Base-by-base conservation (phyloP, 2,329 filamentous ascomycete species). In the Arthroderma uncinatum region DNA sequence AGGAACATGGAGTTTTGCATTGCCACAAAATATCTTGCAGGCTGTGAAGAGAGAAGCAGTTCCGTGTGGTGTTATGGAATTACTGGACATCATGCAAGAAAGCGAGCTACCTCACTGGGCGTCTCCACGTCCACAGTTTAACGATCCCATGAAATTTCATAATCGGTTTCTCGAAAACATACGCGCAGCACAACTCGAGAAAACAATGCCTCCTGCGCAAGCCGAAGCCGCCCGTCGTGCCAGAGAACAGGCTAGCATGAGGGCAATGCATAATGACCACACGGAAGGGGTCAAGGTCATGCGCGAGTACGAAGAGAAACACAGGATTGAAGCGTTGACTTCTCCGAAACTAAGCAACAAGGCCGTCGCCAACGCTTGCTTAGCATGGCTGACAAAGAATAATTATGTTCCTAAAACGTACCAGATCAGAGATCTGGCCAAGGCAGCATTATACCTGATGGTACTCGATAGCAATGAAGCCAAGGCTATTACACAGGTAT, bases 11-110 rank as follows among this genome's bases (percentile, higher is more conserved):
- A 62, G 61, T n/a, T 65, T 64, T 42, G 60, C 63, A 2, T 56
- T 64, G 37, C 66, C 66, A 4, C 23, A 58, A 4, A 59, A 64
- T 9, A 60, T 67, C 40, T 37, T 59, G 55, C 53, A 59, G 7
- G 65, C 64, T 50, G 58, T 60, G 12, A 60, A 61, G n/a, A 64
- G 62, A 42, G 64, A 67, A 54, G 61, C 63, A 2, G 59, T 67
- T 7, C 66, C 66, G 14, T 67, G 65, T 57, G 66, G 66, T 33
- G 56, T 67, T 19, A 63, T 68, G 62, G 66, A 66, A 4, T 53
- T 65, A 8, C 62, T 68, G 2, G 64, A 60, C 10, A 58, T 68
- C 14, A 60, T 68, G 33, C 55, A 60, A 19, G 59, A 64, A 50
- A 60, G 60, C 30, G 64, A 65, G n/a, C 58, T 66, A 2, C 64